Evolutionary conservation across 192 early-diverging fungal species (phyloP).

Genomic region (Entrophospora sp.): DNA sequence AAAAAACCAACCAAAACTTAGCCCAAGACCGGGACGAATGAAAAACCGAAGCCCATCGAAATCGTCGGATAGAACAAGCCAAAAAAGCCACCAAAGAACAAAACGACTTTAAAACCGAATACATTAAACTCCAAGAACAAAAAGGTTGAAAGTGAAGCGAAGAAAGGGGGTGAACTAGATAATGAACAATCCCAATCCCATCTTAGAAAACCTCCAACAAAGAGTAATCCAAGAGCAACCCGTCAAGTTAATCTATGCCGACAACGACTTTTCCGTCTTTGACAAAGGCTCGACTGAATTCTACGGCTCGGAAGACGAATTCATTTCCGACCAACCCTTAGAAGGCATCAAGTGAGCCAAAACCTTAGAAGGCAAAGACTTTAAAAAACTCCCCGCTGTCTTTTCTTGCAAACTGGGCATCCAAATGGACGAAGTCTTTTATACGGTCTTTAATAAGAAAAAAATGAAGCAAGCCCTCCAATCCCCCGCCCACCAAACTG

Average conservation of each 20-base stretch:
- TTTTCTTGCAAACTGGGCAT: background rate
- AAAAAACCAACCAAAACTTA: background rate
- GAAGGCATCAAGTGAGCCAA: background rate
- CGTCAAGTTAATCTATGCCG: background rate
- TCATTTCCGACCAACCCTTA: background rate
- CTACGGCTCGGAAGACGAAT: background rate
- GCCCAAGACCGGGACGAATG: background rate
- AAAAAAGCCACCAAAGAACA: background rate
- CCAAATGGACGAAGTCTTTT: background rate
- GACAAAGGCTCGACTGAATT: background rate
- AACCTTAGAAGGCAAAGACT: background rate
- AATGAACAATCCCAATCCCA: background rate
- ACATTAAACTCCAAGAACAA: background rate
- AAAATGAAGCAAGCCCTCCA: conserved; percentile 2
- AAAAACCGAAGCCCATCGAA: background rate
- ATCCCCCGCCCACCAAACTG: background rate
- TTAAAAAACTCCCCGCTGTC: background rate
- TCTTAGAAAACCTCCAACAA: background rate
- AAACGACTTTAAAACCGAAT: background rate
- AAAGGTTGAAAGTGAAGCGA: background rate
- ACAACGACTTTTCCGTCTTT: background rate
- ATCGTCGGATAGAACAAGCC: background rate
- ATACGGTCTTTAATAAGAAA: background rate
- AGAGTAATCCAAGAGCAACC: background rate
- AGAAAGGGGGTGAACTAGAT: background rate